Base-by-base conservation (phyloP, 2,329 filamentous ascomycete species). In the Phialophora chinensis region DNA sequence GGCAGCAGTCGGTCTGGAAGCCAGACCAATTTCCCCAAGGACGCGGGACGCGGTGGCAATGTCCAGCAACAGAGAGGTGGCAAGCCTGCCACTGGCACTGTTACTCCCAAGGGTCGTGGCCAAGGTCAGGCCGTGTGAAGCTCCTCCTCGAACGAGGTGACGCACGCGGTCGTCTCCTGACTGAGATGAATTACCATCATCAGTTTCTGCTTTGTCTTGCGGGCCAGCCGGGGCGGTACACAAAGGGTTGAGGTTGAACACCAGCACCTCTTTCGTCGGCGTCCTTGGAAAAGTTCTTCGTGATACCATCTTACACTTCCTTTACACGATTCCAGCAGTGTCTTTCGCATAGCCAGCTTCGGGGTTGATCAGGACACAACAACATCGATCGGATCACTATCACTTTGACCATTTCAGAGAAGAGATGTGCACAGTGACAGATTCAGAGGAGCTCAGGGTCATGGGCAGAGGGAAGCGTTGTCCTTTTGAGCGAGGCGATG, bases 401-500 rank as follows among this genome's bases (percentile, higher is more conserved):
- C 62, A 56, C 58, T 65, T 53, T 59, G 25, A 58, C 56, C 58
- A 62, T 47, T 44, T 62, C 27, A 47, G 47, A 53, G 27, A 35
- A 20, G 12, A 33, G 54, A 55, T 57, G 10, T 50, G 50, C 25
- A 67, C 47, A 61, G 63, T 60, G 62, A 55, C 23, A 54, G 47
- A 35, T 52, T 52, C 49, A 25, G n/a, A 53, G 35, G 12, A 52
- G 42, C 60, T 55, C 47, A 52, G 53, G 47, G 50, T 50, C 53
- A 64, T 55, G 63, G 60, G 50, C 57, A 58, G 49, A 53, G 54
- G 53, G 44, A 62, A 91, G 90, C 66, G 59, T 55, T 20, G 92
- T 94, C 0, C 96, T 91, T 74, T 93, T 97, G 72, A 93, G 88
- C 74, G 93, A 97, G 78, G 92, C 97, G 74, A 97, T 97, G 93